Evolutionary conservation across 805 yeast species (phyloP).

Genomic region (Crinitomyces ghanaensis): DNA sequence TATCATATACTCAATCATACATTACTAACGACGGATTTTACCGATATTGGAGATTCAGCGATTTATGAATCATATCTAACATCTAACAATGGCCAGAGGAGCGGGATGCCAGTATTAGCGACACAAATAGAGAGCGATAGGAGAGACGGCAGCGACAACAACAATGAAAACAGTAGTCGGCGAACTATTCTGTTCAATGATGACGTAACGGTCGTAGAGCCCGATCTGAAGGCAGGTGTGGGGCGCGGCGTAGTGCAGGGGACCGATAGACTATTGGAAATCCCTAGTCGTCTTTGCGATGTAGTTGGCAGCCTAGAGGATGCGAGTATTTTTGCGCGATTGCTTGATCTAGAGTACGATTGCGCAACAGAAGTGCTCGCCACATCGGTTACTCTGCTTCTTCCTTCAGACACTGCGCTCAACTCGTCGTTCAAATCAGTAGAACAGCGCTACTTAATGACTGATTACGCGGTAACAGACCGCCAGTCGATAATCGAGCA

Average conservation of each 20-base stretch:
- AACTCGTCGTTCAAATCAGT: conserved; percentile 25
- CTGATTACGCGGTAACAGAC: conserved; percentile 11
- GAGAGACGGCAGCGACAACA: too few relatives aligned
- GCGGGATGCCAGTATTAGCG: too few relatives aligned
- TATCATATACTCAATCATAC: conserved; percentile 30
- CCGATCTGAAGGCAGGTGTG: conserved; percentile 46
- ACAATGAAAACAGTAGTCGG: background rate
- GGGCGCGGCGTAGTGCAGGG: conserved; percentile 62
- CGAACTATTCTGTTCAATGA: conserved; percentile 7
- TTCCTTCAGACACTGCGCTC: conserved; percentile 36
- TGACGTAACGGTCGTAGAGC: conserved; percentile 40
- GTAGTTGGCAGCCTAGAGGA: conserved; percentile 6
- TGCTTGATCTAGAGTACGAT: conserved; percentile 9
- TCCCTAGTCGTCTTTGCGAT: conserved; percentile 16
- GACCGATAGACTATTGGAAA: conserved; percentile 32
- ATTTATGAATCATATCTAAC: too few relatives aligned
- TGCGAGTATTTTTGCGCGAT: conserved; percentile 4
- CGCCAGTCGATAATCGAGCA: conserved; percentile 27
- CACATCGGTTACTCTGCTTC: conserved; percentile 32
- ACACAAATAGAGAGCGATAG: too few relatives aligned
- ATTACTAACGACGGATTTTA: too few relatives aligned
- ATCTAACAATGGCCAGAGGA: too few relatives aligned
- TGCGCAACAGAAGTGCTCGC: conserved; percentile 17
- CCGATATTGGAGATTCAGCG: too few relatives aligned
- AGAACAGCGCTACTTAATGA: conserved; percentile 34